A percentile compares a stretch with the other conserved stretches of the same genome.
These are phyloP conservation scores for Lipomyces orientalis DNA, from an alignment of 805 yeast genomes.

Conservation along the genomic window DNA sequence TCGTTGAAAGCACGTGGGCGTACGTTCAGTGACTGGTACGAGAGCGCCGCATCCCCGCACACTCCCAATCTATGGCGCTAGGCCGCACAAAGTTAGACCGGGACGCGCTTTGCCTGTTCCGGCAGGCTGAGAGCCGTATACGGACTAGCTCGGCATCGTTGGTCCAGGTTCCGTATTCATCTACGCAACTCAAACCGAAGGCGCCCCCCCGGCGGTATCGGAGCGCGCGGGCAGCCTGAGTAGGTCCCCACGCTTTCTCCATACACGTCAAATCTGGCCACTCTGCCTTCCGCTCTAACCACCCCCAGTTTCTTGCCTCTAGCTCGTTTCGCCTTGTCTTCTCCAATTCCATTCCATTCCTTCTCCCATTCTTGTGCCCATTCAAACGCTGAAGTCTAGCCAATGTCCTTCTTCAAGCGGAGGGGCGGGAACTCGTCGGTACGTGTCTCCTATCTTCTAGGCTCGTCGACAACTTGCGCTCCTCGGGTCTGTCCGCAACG, in stretches of 20 bases:
- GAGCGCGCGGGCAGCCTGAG: not conserved
- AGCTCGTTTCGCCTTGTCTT: not conserved
- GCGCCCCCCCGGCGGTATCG: not conserved
- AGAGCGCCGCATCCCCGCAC: not conserved
- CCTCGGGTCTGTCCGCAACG: not conserved
- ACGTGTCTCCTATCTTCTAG: not conserved
- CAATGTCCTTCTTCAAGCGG: slow-evolving; percentile 34
- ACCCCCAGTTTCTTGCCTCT: not conserved
- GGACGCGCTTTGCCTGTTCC: not conserved
- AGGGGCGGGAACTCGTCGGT: slow-evolving; percentile 28
- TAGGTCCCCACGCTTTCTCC: slow-evolving; percentile 1
- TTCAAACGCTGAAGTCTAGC: not conserved
- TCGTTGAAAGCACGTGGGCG: not conserved
- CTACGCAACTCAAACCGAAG: no score
- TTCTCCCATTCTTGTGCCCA: not conserved
- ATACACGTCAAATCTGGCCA: not conserved
- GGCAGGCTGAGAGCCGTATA: not conserved
- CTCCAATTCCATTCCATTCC: not conserved
- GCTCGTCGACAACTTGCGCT: not conserved
- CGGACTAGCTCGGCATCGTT: not conserved
- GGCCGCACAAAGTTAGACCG: not conserved
- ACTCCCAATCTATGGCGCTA: not conserved
- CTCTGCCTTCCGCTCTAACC: not conserved
- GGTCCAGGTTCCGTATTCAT: not conserved
- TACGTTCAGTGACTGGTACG: not conserved